These are phyloP conservation scores for Lentinula aciculospora DNA, from an alignment of 768 basidiomycete genomes.

Conservation along the genomic window DNA sequence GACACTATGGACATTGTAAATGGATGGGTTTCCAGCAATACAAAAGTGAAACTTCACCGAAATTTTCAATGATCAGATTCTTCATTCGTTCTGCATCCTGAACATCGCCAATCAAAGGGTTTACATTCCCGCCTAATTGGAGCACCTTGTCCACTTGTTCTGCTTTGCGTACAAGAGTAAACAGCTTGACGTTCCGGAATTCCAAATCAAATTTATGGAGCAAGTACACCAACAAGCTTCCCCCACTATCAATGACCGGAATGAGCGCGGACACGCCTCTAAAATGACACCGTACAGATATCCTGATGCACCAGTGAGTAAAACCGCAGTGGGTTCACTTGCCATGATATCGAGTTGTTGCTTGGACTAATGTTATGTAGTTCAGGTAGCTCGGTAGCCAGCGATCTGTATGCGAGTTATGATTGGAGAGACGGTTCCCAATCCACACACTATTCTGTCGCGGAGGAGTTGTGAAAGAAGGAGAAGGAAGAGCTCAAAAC, in stretches of 20 bases:
- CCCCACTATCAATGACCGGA: slow-evolving; percentile 1
- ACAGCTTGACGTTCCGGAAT: background rate
- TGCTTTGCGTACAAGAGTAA: slow-evolving; percentile 7
- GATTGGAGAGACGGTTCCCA: too few relatives aligned
- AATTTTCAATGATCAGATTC: background rate
- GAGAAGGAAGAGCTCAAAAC: background rate
- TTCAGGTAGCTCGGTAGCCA: too few relatives aligned
- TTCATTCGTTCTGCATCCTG: background rate
- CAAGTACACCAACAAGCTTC: background rate
- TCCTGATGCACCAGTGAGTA: slow-evolving; percentile 10
- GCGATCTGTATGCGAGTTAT: too few relatives aligned
- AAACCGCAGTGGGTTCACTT: background rate
- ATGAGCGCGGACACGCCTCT: too few relatives aligned
- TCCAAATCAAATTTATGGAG: slow-evolving; percentile 5
- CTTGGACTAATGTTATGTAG: too few relatives aligned
- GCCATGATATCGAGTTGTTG: background rate
- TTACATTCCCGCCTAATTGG: background rate
- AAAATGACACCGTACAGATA: slow-evolving; percentile 9
- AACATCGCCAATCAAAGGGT: slow-evolving; percentile 5
- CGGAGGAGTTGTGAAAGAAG: background rate
- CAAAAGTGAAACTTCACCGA: background rate
- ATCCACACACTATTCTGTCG: too few relatives aligned
- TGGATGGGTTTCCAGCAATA: background rate
- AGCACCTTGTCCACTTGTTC: slow-evolving; percentile 7
- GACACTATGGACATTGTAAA: background rate